Evolutionary conservation across 2,329 filamentous ascomycete species (phyloP).

Genomic region (Chaetothyriales sp.): DNA sequence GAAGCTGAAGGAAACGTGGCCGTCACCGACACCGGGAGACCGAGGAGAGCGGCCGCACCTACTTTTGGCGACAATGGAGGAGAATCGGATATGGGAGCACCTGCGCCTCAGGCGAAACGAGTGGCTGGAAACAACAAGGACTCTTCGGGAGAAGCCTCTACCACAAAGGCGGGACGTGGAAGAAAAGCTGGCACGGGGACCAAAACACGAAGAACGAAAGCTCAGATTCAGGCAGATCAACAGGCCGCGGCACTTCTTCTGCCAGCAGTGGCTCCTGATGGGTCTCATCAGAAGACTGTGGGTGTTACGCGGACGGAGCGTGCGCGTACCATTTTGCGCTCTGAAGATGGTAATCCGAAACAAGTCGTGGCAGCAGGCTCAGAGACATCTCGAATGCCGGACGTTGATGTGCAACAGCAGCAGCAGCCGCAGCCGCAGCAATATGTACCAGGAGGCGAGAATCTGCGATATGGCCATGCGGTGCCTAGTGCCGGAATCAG

Average conservation of each 20-base stretch:
- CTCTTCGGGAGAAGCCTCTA: conserved; percentile 18
- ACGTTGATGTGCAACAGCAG: conserved; percentile 3
- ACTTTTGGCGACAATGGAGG: conserved; percentile 28
- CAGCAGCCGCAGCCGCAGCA: not conserved
- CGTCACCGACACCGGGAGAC: conserved; percentile 36
- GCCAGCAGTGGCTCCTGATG: conserved; percentile 6
- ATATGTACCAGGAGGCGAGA: conserved; percentile 4
- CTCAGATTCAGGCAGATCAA: conserved; percentile 15
- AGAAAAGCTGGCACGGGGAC: conserved; percentile 15
- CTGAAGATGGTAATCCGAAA: conserved; percentile 8
- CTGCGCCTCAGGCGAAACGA: conserved; percentile 19
- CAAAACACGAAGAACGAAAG: conserved; percentile 15
- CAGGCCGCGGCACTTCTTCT: conserved; percentile 5
- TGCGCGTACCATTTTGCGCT: conserved; percentile 9
- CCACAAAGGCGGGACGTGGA: conserved; percentile 10
- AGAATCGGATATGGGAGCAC: conserved; percentile 21
- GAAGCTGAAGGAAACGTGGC: conserved; percentile 26
- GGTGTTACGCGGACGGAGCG: conserved; percentile 5
- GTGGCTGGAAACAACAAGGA: conserved; percentile 16
- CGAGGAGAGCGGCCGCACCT: conserved; percentile 34
- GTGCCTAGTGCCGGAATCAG: conserved; percentile 8
- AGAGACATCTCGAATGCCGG: not conserved
- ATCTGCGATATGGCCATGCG: conserved; percentile 1
- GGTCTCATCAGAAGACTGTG: conserved; percentile 7
- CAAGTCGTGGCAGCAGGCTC: conserved; percentile 2